phyloP scores from a whole-genome alignment of 352 stramenopile genomes.

The Pythium oligandrum region DNA sequence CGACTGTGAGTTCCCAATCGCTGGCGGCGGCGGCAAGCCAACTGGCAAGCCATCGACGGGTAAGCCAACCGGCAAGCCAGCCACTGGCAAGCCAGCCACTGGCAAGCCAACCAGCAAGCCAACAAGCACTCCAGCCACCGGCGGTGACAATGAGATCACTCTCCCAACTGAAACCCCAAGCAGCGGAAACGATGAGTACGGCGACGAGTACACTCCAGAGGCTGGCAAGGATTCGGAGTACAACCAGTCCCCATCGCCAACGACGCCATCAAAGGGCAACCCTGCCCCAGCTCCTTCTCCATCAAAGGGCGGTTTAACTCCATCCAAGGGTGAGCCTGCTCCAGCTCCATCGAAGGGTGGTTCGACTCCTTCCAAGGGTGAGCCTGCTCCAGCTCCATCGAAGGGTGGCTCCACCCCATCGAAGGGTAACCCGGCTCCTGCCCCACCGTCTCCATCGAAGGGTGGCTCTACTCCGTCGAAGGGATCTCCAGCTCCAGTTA shows the following conservation, averaged over 20 bases:
- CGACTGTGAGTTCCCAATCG: conserved; percentile 3
- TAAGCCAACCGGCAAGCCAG: neutral
- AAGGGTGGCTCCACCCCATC: too few relatives aligned
- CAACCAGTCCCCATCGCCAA: too few relatives aligned
- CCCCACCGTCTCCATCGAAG: neutral
- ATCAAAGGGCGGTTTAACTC: too few relatives aligned
- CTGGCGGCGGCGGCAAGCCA: neutral
- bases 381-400: neutral
- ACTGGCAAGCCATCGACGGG: neutral
- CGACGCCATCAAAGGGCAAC: neutral
- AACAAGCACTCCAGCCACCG: too few relatives aligned
- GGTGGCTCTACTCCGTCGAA: neutral
- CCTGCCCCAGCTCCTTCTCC: conserved; percentile 6
- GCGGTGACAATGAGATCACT: too few relatives aligned
- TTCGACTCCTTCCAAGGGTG: neutral
- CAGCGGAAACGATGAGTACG: too few relatives aligned
- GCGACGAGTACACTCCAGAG: too few relatives aligned
- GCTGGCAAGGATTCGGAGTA: too few relatives aligned
- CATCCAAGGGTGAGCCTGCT: conserved; percentile 3
- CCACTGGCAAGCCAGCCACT: conserved; percentile 4
- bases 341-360: conserved; percentile 6
- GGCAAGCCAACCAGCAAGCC: conserved; percentile 1
- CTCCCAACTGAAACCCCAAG: too few relatives aligned
- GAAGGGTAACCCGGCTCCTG: neutral
- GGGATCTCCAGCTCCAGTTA: conserved; percentile 3